Base-by-base conservation (phyloP, 768 basidiomycete species). In the Gloeopeniophorella convolvens region DNA sequence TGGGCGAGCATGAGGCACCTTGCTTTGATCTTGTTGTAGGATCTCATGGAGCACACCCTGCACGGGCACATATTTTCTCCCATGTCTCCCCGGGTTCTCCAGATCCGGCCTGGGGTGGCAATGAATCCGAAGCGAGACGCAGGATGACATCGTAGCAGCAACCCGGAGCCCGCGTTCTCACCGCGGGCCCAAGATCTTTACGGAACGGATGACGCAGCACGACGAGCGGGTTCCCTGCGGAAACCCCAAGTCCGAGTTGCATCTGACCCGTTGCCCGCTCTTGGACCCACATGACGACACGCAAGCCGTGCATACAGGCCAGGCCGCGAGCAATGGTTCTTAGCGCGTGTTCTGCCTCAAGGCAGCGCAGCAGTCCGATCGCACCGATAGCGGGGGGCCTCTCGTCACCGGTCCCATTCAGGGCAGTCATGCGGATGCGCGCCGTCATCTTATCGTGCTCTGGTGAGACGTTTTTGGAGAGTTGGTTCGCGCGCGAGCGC, bases 291-390 rank as follows among this genome's bases (percentile, higher is more conserved):
- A 21, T 30, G 37, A 48, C 23, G 37, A 31, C 39, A 13, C 31
- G 36, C 33, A 36, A 12, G 30, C 31, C 20, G 23, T 11, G 23
- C 16, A 18, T 32, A 30, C 33, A 15, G 15, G 13, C 12, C n/a
- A 23, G 13, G 10, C 1, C 23, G 40, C 13, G 18, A 30, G 21
- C 16, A 23, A 30, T 12, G 24, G 20, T 24, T 23, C 20, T 36
- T 27, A 36, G 30, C 40, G 41, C 21, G 27, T 41, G 36, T 33
- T 24, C 21, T 24, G 33, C 45, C 45, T 52, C 50, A 20, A 34
- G 33, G 39, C 32, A 35, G 27, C 18, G 18, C 21, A 15, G 21
- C n/a, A 2, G 31, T 33, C 32, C 24, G 39, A 41, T 46, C 44
- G 39, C 39, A 32, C 36, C 16, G 20, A 48, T 48, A 30, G 12